phyloP scores from a whole-genome alignment of 176 grass and related monocot genomes.

The Zoysia japonica region DNA sequence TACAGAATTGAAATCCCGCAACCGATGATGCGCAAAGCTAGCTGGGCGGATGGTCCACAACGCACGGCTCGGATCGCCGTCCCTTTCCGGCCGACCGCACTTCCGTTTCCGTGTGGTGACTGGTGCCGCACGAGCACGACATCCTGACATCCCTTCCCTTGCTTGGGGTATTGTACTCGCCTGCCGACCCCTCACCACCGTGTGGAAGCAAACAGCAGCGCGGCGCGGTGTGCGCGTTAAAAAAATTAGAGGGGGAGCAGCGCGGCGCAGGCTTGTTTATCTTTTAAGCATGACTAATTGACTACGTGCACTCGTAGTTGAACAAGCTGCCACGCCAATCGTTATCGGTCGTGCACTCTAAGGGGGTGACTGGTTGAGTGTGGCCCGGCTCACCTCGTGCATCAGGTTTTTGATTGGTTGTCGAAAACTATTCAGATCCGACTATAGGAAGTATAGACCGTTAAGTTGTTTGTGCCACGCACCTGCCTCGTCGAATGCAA shows the following conservation, averaged over 20 bases:
- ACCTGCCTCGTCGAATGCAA: too few relatives aligned
- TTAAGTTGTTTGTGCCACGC: too few relatives aligned
- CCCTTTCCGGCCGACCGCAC: constrained; percentile 35
- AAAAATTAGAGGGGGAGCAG: neutral
- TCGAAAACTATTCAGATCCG: neutral
- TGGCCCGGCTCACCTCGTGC: too few relatives aligned
- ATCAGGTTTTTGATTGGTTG: neutral
- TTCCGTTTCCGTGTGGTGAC: neutral
- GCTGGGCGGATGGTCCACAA: constrained; percentile 13
- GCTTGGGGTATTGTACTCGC: neutral
- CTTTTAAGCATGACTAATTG: neutral
- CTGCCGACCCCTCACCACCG: constrained; percentile 19
- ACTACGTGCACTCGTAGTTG: neutral
- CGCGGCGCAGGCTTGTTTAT: neutral
- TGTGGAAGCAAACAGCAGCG: constrained; percentile 8
- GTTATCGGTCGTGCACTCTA: neutral
- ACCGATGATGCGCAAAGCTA: neutral
- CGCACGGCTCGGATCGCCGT: constrained; percentile 34
- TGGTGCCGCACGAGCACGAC: neutral
- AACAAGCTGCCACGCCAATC: neutral
- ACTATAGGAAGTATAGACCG: too few relatives aligned
- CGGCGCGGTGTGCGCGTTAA: neutral
- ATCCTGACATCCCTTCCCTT: constrained; percentile 3
- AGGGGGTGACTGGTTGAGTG: neutral
- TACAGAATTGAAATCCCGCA: constrained; percentile 2